Percentiles rank a stretch among this genome's conserved stretches.
These are phyloP conservation scores for Erigeron philadelphicus DNA, from an alignment of 140 eudicot species.

Conservation along the genomic window DNA sequence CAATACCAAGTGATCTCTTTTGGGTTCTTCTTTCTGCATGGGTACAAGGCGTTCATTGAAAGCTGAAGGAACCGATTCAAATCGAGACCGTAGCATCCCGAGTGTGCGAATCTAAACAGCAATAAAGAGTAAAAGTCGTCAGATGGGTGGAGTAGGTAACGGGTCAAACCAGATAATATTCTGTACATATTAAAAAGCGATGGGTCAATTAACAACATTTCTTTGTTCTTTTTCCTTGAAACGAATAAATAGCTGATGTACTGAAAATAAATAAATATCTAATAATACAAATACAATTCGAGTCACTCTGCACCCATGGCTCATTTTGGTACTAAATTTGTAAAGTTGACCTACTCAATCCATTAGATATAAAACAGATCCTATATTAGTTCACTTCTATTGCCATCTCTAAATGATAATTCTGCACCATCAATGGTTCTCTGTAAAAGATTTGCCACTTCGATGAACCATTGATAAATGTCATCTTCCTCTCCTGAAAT, in stretches of 20 bases:
- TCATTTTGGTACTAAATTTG: background rate
- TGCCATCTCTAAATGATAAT: background rate
- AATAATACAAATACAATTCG: background rate
- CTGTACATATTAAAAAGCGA: no score
- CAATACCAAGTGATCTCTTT: slow-evolving; percentile 40
- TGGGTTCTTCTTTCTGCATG: slow-evolving; percentile 35
- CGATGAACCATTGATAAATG: background rate
- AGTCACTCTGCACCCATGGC: background rate
- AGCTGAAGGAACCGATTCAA: slow-evolving; percentile 88
- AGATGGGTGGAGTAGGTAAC: no score
- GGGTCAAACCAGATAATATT: background rate
- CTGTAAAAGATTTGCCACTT: background rate
- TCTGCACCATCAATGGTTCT: background rate
- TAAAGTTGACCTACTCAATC: background rate
- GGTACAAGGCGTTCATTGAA: slow-evolving; percentile 87
- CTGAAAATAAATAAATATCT: background rate
- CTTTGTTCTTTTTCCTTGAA: background rate
- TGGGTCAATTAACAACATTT: background rate
- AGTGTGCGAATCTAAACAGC: slow-evolving; percentile 61
- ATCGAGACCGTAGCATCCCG: slow-evolving; percentile 96
- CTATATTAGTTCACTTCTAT: background rate
- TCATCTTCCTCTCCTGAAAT: background rate
- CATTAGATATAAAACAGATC: background rate
- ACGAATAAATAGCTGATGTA: background rate
- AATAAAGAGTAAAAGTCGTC: no score